phyloP scores from a whole-genome alignment of 352 stramenopile species.

The Phytopythium helicoides region DNA sequence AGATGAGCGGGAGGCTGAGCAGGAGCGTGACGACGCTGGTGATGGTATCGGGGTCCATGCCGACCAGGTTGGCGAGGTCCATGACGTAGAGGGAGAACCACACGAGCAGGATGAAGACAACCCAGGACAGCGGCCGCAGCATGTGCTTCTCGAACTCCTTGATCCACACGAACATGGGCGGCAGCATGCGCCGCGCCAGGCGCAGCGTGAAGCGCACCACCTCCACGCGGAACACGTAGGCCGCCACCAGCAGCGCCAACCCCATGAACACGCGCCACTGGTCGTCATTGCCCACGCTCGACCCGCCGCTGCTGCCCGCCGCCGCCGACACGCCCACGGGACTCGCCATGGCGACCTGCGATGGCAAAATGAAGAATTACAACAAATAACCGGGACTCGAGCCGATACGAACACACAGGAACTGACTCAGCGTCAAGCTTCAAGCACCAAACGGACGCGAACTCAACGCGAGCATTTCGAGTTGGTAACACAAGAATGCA shows the following conservation, averaged over 20 bases:
- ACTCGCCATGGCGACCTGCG: neutral
- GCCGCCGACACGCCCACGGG: neutral
- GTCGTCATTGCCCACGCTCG: constrained; percentile 29
- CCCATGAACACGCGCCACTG: constrained; percentile 80
- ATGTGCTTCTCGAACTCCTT: constrained; percentile 86
- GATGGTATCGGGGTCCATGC: constrained; percentile 41
- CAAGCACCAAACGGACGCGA: no score
- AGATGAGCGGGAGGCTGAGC: constrained; percentile 73
- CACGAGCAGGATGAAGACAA: constrained; percentile 74
- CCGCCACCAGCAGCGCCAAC: constrained; percentile 57
- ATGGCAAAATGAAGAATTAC: no score
- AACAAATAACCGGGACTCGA: no score
- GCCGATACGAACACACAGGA: no score
- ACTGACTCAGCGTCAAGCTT: no score
- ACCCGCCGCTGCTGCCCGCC: constrained; percentile 1
- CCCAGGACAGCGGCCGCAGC: constrained; percentile 69
- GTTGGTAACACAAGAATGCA: no score
- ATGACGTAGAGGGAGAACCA: constrained; percentile 74
- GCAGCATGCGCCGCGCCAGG: constrained; percentile 55
- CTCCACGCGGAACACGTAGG: constrained; percentile 76
- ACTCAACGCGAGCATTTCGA: no score
- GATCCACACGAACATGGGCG: constrained; percentile 64
- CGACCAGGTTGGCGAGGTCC: constrained; percentile 41
- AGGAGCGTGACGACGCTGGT: constrained; percentile 56
- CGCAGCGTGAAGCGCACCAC: constrained; percentile 73